These are phyloP conservation scores for Xylaria sp. DNA, from an alignment of 2,329 filamentous ascomycete species.

Conservation along the genomic window DNA sequence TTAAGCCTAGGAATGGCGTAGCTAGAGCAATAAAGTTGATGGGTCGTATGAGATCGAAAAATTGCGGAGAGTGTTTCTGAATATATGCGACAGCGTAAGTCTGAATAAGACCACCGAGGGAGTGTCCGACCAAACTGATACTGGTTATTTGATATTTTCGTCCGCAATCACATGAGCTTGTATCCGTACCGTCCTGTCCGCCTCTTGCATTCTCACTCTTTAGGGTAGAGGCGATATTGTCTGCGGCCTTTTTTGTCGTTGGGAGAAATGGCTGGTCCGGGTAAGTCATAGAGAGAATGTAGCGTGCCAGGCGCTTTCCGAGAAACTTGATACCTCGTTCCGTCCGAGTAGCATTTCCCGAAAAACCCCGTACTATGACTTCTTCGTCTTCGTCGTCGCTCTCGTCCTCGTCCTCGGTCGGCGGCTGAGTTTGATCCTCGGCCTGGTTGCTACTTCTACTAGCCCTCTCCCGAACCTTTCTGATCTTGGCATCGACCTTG, in stretches of 20 bases:
- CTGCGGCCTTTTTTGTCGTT: conserved; percentile 60
- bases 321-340: conserved; percentile 97
- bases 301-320: conserved; percentile 92
- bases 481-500: conserved; percentile 71
- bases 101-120: conserved; percentile 87
- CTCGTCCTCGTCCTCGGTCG: conserved; percentile 37
- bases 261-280: conserved; percentile 92
- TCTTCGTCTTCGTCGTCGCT: conserved; percentile 77
- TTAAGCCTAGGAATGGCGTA: conserved; percentile 87
- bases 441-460: conserved; percentile 42
- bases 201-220: conserved; percentile 54
- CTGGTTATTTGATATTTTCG: conserved; percentile 86
- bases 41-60: conserved; percentile 86
- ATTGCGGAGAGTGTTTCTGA: conserved; percentile 91
- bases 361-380: conserved; percentile 88
- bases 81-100: conserved; percentile 97
- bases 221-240: conserved; percentile 54
- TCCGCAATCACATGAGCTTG: conserved; percentile 48
- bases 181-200: conserved; percentile 69
- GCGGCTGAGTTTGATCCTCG: conserved; percentile 7
- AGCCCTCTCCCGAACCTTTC: conserved; percentile 63
- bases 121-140: conserved; percentile 95
- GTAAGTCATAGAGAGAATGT: conserved; percentile 88
- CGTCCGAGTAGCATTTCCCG: conserved; percentile 88
- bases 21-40: conserved; percentile 92